Base-by-base conservation (phyloP, 768 basidiomycete genomes). In the Termitomyces sp. region DNA sequence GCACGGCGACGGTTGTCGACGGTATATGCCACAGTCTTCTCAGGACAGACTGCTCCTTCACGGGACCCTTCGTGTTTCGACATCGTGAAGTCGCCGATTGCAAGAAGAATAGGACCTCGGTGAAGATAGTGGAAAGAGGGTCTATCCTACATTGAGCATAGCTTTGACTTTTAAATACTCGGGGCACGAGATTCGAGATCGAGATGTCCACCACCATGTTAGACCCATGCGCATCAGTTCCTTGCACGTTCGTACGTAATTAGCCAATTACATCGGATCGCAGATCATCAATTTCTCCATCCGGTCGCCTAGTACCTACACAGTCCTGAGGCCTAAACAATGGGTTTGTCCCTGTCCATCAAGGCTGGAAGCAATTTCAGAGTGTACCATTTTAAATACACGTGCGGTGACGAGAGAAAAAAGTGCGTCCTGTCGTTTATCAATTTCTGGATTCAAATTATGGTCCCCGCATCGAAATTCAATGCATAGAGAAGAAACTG, bases 1-100 rank as follows among this genome's bases (percentile, higher is more conserved):
- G 84, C 85, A 18, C 89, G 81, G 60, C 94, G 84, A 50, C 85
- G 82, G 68, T 88, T 84, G 67, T 88, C 86, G 44, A 90, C 80
- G 20, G 68, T 67, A 55, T 77, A 76, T 14, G 64, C 68, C 61
- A 75, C 61, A 64, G 76, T 29, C 46, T 63, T 61, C 51, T 64
- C 61, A 49, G 68, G 65, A 55, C 70, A 64, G 20, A 69, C 64
- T 7, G 76, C 74, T 34, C 65, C 70, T 24, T 69, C 66, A 46
- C 68, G 67, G 24, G 75, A 74, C 43, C 61, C 64, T 63, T 77
- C 77, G 54, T 68, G 72, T 74, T 75, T 60, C 61, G 59, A 61
- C 64, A 64, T 67, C 31, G 55, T 59, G n/a, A 48, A 52, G 18
- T 39, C 51, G 48, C 22, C 53, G 57, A 57, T 53, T n/a, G 44